These are phyloP conservation scores for Cryptococcus sp. DNA, from an alignment of 1,284 basidiomycete species.

Conservation along the genomic window DNA sequence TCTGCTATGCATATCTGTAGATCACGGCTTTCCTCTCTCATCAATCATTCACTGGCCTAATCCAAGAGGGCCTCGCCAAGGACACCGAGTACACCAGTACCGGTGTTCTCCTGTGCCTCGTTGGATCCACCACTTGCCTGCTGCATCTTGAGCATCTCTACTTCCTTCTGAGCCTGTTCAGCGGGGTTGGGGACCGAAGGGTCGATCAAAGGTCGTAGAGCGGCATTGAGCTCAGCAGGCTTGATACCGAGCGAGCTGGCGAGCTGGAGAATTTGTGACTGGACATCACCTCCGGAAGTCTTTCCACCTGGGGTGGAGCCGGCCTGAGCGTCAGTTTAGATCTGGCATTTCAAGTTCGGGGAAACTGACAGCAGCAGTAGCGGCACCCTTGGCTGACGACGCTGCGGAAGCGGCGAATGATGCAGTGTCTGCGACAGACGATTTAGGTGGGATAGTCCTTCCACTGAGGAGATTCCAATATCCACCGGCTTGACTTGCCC, in stretches of 20 bases:
- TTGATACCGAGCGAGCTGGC: conserved; percentile 44
- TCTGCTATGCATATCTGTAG: neutral
- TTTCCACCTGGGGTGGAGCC: conserved; percentile 4
- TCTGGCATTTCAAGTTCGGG: too few species aligned
- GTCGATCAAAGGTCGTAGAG: conserved; percentile 45
- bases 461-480: conserved; percentile 48
- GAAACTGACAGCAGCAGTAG: too few species aligned
- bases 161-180: conserved; percentile 28
- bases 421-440: neutral
- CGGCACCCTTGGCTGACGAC: too few species aligned
- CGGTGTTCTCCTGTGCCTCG: conserved; percentile 5
- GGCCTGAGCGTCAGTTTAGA: too few species aligned
- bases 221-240: conserved; percentile 41
- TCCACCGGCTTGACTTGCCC: conserved; percentile 43
- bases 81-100: conserved; percentile 34
- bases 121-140: conserved; percentile 18
- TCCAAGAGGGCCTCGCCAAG: conserved; percentile 46
- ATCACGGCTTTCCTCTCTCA: neutral
- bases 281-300: conserved; percentile 25
- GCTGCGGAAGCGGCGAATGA: neutral
- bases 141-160: conserved; percentile 29
- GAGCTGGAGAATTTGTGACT: conserved; percentile 41
- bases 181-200: conserved; percentile 43
- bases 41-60: conserved; percentile 7
- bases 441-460: conserved; percentile 3